These are phyloP conservation scores for Verticillium klebahnii DNA, from an alignment of 2,329 filamentous ascomycete genomes.

Conservation along the genomic window DNA sequence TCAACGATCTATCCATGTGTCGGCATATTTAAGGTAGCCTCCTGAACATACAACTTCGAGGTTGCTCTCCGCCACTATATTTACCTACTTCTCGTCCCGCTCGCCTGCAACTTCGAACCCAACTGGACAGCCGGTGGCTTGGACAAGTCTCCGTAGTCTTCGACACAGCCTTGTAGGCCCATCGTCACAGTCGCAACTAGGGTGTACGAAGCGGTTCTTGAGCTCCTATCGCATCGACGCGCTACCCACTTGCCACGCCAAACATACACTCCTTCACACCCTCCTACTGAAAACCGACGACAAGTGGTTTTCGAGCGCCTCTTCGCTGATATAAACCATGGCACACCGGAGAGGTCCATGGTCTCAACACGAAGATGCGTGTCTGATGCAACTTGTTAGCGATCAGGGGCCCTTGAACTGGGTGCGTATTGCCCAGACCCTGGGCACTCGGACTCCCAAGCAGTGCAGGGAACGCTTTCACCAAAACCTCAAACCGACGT, in stretches of 20 bases:
- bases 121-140: background rate
- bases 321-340: conserved; percentile 1
- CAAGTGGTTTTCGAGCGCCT: background rate
- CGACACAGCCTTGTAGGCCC: background rate
- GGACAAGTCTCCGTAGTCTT: background rate
- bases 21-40: background rate
- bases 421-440: conserved; percentile 76
- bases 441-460: conserved; percentile 79
- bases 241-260: background rate
- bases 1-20: background rate
- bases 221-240: background rate
- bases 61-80: background rate
- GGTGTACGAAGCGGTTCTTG: background rate
- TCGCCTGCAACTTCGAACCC: background rate
- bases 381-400: conserved; percentile 66
- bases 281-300: background rate
- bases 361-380: conserved; percentile 71
- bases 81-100: background rate
- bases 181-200: background rate
- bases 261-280: background rate
- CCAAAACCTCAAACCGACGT: conserved; percentile 78
- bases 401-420: conserved; percentile 78
- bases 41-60: background rate
- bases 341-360: conserved; percentile 64
- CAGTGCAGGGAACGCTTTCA: conserved; percentile 94